A percentile compares a stretch with the other conserved stretches of the same genome.
These are phyloP conservation scores for Eragrostis nindensis DNA, from an alignment of 176 grass and related monocot species.

Conservation along the genomic window DNA sequence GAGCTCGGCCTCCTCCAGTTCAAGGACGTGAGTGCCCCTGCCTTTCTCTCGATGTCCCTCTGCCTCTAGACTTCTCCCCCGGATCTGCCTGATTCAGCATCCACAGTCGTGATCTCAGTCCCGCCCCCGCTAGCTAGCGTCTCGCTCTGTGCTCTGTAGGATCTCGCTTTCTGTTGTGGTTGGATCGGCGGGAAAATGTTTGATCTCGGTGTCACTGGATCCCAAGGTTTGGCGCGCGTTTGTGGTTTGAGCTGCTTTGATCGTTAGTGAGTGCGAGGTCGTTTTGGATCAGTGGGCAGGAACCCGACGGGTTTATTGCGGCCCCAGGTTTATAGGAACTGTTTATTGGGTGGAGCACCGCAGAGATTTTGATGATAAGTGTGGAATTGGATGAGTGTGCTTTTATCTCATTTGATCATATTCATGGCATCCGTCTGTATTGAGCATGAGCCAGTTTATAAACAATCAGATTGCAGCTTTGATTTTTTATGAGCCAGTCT, in stretches of 20 bases:
- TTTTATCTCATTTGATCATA: slow-evolving; percentile 37
- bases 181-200: not conserved
- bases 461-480: not conserved
- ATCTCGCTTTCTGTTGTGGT: slow-evolving; percentile 35
- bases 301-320: not conserved
- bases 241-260: slow-evolving; percentile 28
- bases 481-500: not conserved
- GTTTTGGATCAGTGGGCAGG: slow-evolving; percentile 9
- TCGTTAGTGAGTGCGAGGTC: slow-evolving; percentile 11
- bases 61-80: not conserved
- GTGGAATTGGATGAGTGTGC: slow-evolving; percentile 3
- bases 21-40: slow-evolving; percentile 83
- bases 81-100: slow-evolving; percentile 45
- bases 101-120: slow-evolving; percentile 29
- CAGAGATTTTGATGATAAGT: not conserved
- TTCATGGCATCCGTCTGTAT: not conserved
- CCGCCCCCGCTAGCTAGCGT: not conserved
- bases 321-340: not conserved
- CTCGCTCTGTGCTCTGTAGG: slow-evolving; percentile 8
- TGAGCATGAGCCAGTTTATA: slow-evolving; percentile 9
- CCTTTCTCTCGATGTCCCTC: not conserved
- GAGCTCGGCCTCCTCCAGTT: slow-evolving; percentile 98
- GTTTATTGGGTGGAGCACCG: slow-evolving; percentile 10
- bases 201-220: slow-evolving; percentile 34
- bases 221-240: slow-evolving; percentile 17